Evolutionary conservation across 2,329 filamentous ascomycete genomes (phyloP).

Genomic region (Reticulascus tulasneorum): DNA sequence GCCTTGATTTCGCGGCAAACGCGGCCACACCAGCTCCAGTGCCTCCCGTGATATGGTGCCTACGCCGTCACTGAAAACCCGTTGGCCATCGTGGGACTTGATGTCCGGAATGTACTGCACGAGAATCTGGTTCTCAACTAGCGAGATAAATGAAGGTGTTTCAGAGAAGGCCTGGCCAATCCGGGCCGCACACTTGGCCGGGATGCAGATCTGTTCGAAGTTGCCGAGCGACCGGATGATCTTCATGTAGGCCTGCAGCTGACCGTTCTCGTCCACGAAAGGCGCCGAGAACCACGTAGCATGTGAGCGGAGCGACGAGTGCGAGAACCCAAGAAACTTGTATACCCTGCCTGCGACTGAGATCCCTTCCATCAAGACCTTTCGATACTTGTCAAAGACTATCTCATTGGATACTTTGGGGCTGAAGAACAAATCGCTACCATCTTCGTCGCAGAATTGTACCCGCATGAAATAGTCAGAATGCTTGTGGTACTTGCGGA

Average conservation of each 20-base stretch:
- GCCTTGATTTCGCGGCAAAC: constrained; percentile 41
- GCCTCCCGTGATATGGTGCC: constrained; percentile 66
- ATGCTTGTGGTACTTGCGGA: constrained; percentile 60
- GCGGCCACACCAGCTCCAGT: constrained; percentile 55
- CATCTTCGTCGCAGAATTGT: constrained; percentile 71
- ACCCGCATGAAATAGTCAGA: constrained; percentile 66
- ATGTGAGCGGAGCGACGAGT: constrained; percentile 70
- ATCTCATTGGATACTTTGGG: constrained; percentile 37
- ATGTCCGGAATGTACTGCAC: constrained; percentile 45
- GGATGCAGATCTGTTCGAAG: constrained; percentile 46
- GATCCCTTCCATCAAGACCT: constrained; percentile 56
- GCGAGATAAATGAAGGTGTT: constrained; percentile 59
- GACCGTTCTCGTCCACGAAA: constrained; percentile 32
- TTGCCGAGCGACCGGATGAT: constrained; percentile 48
- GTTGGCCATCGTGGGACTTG: constrained; percentile 38
- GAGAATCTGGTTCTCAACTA: constrained; percentile 33
- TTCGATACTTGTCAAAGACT: constrained; percentile 58
- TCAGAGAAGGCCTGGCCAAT: constrained; percentile 71
- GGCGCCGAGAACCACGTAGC: constrained; percentile 61
- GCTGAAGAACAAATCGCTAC: constrained; percentile 58
- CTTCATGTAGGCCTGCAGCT: constrained; percentile 29
- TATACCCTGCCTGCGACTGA: constrained; percentile 59
- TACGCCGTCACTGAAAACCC: constrained; percentile 75
- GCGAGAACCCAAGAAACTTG: constrained; percentile 71
- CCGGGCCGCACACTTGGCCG: constrained; percentile 54